A percentile compares a stretch with the other conserved stretches of the same genome.
These are phyloP conservation scores for Parafenestella ontariensis DNA, from an alignment of 2,329 filamentous ascomycete species.

Conservation along the genomic window DNA sequence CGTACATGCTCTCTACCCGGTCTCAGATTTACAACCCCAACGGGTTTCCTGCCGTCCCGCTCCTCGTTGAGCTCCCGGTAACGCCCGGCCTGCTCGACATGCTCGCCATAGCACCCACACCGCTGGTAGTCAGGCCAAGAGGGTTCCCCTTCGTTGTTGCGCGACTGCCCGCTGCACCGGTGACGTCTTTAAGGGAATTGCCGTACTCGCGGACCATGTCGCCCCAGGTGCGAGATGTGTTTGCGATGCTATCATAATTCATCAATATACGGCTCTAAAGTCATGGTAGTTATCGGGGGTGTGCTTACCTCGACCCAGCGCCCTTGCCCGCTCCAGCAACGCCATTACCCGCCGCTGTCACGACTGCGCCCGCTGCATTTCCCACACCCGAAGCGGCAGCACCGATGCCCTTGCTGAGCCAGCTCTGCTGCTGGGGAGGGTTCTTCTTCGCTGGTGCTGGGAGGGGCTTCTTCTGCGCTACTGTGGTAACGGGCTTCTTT, in stretches of 20 bases:
- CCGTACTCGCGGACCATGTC: slow-evolving; percentile 58
- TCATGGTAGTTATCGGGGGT: neutral
- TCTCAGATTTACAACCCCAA: slow-evolving; percentile 44
- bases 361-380: slow-evolving; percentile 52
- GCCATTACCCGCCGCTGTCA: slow-evolving; percentile 54
- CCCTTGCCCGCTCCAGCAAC: slow-evolving; percentile 57
- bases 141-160: slow-evolving; percentile 56
- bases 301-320: slow-evolving; percentile 49
- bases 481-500: slow-evolving; percentile 20
- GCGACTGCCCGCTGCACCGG: slow-evolving; percentile 53
- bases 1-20: neutral
- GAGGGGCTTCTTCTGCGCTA: slow-evolving; percentile 18
- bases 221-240: slow-evolving; percentile 55
- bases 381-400: slow-evolving; percentile 43
- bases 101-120: slow-evolving; percentile 37
- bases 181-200: slow-evolving; percentile 58
- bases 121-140: slow-evolving; percentile 50
- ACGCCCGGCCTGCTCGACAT: slow-evolving; percentile 30
- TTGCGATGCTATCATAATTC: slow-evolving; percentile 47
- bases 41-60: slow-evolving; percentile 51
- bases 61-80: slow-evolving; percentile 30
- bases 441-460: slow-evolving; percentile 13
- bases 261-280: neutral
- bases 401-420: slow-evolving; percentile 48
- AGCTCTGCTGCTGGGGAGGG: slow-evolving; percentile 48